Evolutionary conservation across 2,329 filamentous ascomycete genomes (phyloP), one percentile per base, ranked within the genome.

Genomic region (Dactylonectria macrodidyma): DNA sequence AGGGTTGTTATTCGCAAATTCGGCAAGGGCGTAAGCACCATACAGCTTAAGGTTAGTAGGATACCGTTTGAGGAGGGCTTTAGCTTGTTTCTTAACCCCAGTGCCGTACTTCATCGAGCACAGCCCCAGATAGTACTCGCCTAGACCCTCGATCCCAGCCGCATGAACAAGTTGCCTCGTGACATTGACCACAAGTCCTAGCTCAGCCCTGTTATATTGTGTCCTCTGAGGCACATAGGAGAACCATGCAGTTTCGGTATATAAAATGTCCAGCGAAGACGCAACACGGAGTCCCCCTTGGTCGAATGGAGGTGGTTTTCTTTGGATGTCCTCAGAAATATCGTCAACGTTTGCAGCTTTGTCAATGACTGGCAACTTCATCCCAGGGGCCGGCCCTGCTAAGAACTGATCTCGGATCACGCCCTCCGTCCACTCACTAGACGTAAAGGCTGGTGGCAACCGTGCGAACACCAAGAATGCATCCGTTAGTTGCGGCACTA

Each of bases 21-120:
- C 93, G 3, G 94, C 89, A 14, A 94, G 81, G 0, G 92, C 93
- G 76, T 95, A 97, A 0, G 91, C 89, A 72, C 94, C 92, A 80
- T 97, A 98, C 0, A 98, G 83, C 14, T 85, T 83, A 3, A 93
- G 78, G 72, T 90, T 92, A 1, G 88, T 84, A 0, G 90, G 84
- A 62, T 89, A 88, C 55, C 85, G 86, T 76, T 93, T 95, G n/a
- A 98, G 80, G 0, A 97, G 82, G 7, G 81, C 81, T 75, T 94
- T 97, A 0, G 94, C 93, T 7, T 87, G 84, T 76, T 94, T 97
- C 71, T 89, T 91, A 30, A 90, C 88, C 2, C 81, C 84, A 1
- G 79, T 76, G 0, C 87, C 83, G 50, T 90, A 87, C 63, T 88
- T 87, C 0, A 80, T 76, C 57, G 87, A 88, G 73, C 92, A 89